phyloP scores from a whole-genome alignment of 1,284 basidiomycete genomes.

The Boletus coffeatus region DNA sequence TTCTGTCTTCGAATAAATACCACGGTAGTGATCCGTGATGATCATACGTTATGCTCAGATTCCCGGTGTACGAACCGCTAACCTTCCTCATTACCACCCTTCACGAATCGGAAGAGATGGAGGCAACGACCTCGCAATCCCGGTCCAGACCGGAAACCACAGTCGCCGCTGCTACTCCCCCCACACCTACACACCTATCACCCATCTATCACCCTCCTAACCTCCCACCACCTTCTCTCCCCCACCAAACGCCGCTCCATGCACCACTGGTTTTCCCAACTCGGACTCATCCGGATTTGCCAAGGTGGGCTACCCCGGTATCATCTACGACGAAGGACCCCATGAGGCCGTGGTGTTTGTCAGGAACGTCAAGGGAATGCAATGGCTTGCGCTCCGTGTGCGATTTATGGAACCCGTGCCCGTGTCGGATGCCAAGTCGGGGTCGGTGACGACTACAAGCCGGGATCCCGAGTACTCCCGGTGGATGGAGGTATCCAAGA shows the following conservation, averaged over 20 bases:
- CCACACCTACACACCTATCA: not conserved
- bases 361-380: conserved; percentile 64
- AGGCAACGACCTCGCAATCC: not conserved
- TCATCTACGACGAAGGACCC: conserved; percentile 63
- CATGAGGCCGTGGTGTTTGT: conserved; percentile 57
- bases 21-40: not conserved
- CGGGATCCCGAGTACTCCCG: not conserved
- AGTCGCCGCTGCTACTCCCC: not conserved
- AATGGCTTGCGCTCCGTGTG: conserved; percentile 67
- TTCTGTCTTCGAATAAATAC: not conserved
- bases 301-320: conserved; percentile 69
- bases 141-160: not conserved
- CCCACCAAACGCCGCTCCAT: conserved; percentile 62
- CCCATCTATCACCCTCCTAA: conserved; percentile 54
- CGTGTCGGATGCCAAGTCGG: not conserved
- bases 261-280: conserved; percentile 51
- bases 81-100: not conserved
- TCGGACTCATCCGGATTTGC: conserved; percentile 57
- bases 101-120: not conserved
- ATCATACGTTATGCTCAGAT: conserved; percentile 34
- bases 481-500: conserved; percentile 62
- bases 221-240: conserved; percentile 67
- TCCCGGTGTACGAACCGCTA: conserved; percentile 54
- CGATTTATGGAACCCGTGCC: conserved; percentile 30
- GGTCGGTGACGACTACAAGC: not conserved